phyloP scores from a whole-genome alignment of 352 stramenopile species.

The Elongisporangium undulatum region DNA sequence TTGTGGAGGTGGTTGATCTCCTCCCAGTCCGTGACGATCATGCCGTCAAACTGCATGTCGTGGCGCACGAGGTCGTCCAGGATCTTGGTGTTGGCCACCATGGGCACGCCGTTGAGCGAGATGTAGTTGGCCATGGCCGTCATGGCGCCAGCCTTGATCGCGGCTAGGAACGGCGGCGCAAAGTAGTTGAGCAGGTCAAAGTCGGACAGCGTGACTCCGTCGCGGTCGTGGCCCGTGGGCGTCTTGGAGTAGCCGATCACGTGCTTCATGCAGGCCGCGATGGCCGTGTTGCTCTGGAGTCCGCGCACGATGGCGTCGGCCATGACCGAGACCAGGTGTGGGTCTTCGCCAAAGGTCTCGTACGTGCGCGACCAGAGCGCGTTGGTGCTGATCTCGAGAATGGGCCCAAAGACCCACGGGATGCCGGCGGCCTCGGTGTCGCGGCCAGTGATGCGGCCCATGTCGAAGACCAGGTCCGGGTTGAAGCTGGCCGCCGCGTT shows the following conservation, averaged over 20 bases:
- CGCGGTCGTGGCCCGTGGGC: constrained; percentile 76
- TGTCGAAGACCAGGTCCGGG: constrained; percentile 52
- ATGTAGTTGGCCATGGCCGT: constrained; percentile 95
- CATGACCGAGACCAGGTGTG: constrained; percentile 78
- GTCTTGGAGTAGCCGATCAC: constrained; percentile 88
- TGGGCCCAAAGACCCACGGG: constrained; percentile 88
- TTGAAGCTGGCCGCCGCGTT: constrained; percentile 90
- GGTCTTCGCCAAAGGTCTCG: constrained; percentile 94
- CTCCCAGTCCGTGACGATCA: constrained; percentile 91
- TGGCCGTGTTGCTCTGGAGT: constrained; percentile 65
- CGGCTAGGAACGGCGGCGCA: constrained; percentile 77
- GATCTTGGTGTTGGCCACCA: constrained; percentile 80
- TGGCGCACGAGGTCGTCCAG: constrained; percentile 78
- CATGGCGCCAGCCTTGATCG: constrained; percentile 71
- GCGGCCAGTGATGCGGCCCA: constrained; percentile 65
- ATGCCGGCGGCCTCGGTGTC: constrained; percentile 88
- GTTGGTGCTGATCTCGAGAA: constrained; percentile 85
- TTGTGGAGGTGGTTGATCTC: constrained; percentile 89
- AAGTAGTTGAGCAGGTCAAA: constrained; percentile 87
- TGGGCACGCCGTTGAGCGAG: constrained; percentile 90
- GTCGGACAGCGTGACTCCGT: constrained; percentile 62
- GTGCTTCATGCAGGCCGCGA: constrained; percentile 89
- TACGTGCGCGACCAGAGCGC: constrained; percentile 87
- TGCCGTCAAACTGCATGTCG: constrained; percentile 83
- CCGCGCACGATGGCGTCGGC: constrained; percentile 70